Base-by-base conservation (phyloP, 169 alveolate genomes). In the Plasmodium inui region DNA sequence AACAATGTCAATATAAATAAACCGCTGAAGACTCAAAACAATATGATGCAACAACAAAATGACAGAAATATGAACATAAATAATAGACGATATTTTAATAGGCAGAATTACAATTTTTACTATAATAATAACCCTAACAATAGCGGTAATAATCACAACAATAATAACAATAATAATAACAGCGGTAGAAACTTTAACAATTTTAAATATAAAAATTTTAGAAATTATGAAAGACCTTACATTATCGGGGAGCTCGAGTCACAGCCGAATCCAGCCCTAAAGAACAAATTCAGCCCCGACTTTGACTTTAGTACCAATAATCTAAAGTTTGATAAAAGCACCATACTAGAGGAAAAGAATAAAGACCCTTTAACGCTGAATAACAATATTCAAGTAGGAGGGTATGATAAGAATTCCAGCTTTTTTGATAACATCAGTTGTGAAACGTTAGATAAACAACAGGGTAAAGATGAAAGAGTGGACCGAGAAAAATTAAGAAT, bases 391-490 rank as follows among this genome's bases (percentile, higher is more conserved):
- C 90, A 84, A 70, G 89, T 85, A 22, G 94, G 94, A 10, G 94
- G 94, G 41, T 96, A 96, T 78, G 98, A 96, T 89, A 96, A 96
- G 81, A 96, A 96, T 53, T 79, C 93, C 34, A 95, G 97, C 37
- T 96, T 96, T 83, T 96, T 96, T 92, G 98, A 96, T 92, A 96
- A 96, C 71, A 94, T 93, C 39, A 80, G 97, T n/a, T 84, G 83
- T 71, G 88, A 80, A 44, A 83, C 95, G 28, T 82, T 83, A 74
- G 94, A 95, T 28, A 55, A 82, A 70, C 70, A 85, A 81, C 93
- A 84, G 88, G 94, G 95, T 93, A 90, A 86, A 37, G 96, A 74
- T 67, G 92, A 78, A 39, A 84, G 83, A 72, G 95, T 92, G 6
- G 98, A 96, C 78, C 92, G 97, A 34, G 93, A 84, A 82, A 93